Conservation (phyloP, 441 rosid genomes). For the Codiaeum variegatum region DNA sequence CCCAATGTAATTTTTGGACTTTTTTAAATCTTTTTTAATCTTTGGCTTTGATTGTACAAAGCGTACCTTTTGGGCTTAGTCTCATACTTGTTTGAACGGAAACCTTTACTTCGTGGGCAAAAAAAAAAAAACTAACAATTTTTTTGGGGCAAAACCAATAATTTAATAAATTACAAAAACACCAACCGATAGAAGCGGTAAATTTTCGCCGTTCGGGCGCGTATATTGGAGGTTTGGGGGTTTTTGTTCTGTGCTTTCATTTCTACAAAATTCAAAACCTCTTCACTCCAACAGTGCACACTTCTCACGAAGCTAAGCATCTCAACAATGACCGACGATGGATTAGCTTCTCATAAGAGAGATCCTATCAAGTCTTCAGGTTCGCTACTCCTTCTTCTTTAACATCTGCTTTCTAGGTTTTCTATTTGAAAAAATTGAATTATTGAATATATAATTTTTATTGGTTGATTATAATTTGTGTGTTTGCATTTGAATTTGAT, state of each 20-base stretch:
- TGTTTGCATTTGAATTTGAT: not conserved
- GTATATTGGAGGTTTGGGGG: slow-evolving; percentile 11
- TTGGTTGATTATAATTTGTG: not conserved
- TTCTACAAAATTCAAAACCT: not conserved
- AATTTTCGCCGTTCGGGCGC: not conserved
- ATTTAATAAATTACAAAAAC: too few species aligned
- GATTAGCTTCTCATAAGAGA: slow-evolving; percentile 50
- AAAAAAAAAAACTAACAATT: too few species aligned
- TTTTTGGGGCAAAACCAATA: too few species aligned
- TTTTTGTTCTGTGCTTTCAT: not conserved
- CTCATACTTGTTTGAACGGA: too few species aligned
- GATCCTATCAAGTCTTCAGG: slow-evolving; percentile 90
- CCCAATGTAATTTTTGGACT: too few species aligned
- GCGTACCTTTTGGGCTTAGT: too few species aligned
- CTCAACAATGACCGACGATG: slow-evolving; percentile 63
- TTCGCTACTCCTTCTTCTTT: slow-evolving; percentile 11
- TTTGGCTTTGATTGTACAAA: too few species aligned
- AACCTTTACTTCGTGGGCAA: too few species aligned
- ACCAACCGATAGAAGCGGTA: not conserved
- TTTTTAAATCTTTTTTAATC: too few species aligned
- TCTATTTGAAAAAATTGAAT: not conserved
- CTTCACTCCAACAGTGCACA: not conserved
- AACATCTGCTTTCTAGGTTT: not conserved
- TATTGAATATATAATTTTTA: not conserved
- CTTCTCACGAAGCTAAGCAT: not conserved